phyloP scores from a whole-genome alignment of 176 grass and related monocot genomes.

The Oryza australiensis region DNA sequence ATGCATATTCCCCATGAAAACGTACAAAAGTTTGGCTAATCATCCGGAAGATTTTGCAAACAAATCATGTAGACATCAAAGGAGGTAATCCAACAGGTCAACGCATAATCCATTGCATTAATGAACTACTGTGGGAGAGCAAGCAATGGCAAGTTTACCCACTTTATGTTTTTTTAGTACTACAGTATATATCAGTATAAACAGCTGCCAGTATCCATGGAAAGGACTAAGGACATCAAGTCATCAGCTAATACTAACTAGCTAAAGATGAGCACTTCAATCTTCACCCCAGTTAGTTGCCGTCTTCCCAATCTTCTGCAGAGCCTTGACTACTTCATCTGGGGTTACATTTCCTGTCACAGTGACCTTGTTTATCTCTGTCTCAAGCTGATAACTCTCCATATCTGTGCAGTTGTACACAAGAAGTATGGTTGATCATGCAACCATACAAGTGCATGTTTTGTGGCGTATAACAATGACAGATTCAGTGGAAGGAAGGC shows the following conservation, averaged over 20 bases:
- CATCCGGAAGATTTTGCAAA: neutral
- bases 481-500: neutral
- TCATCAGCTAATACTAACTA: constrained; percentile 9
- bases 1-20: neutral
- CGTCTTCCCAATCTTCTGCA: constrained; percentile 93
- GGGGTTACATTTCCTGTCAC: constrained; percentile 80
- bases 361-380: constrained; percentile 85
- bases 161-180: neutral
- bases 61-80: neutral
- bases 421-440: neutral
- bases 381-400: constrained; percentile 79
- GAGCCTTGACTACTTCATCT: constrained; percentile 77
- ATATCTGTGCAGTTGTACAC: constrained; percentile 52
- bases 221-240: neutral
- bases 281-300: constrained; percentile 58
- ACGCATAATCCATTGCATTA: neutral
- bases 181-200: neutral
- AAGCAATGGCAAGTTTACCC: neutral
- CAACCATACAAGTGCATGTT: neutral
- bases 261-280: neutral
- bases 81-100: neutral
- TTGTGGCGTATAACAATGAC: neutral
- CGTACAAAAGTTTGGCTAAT: neutral
- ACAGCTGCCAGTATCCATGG: constrained; percentile 1
- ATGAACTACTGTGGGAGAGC: neutral